Percentiles rank a stretch among this genome's conserved stretches.
Conservation (phyloP, 73 alveolate genomes). For the Uronychia setigera region DNA sequence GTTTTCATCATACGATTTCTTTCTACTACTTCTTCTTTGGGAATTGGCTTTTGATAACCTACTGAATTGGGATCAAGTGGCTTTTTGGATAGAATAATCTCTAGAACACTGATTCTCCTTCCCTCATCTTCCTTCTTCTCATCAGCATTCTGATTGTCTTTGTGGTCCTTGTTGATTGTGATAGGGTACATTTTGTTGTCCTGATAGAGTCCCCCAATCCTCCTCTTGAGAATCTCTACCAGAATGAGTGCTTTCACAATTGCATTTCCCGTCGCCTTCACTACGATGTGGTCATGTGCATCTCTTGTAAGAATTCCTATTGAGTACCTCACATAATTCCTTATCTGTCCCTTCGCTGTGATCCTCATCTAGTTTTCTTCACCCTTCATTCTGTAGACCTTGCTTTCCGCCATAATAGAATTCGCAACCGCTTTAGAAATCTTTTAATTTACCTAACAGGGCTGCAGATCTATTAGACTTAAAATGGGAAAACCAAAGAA, state of each 20-base stretch:
- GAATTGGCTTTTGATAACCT: conserved; percentile 51
- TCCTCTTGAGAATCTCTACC: conserved; percentile 59
- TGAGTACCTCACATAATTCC: conserved; percentile 19
- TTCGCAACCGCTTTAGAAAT: conserved; percentile 4
- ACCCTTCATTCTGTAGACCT: neutral
- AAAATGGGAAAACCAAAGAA: too few relatives aligned
- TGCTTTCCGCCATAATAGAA: neutral
- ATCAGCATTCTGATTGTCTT: conserved; percentile 15
- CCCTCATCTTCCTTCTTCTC: conserved; percentile 31
- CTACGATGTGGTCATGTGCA: neutral
- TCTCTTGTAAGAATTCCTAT: conserved; percentile 12
- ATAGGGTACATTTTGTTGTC: conserved; percentile 33
- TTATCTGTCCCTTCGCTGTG: conserved; percentile 36
- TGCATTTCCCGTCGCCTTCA: conserved; percentile 68
- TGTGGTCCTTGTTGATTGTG: neutral
- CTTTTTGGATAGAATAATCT: conserved; percentile 49
- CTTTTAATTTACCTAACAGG: too few relatives aligned
- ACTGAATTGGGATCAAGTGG: conserved; percentile 22
- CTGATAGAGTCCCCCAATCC: conserved; percentile 60
- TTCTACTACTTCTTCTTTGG: conserved; percentile 27
- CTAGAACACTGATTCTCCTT: conserved; percentile 34
- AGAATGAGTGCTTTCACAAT: conserved; percentile 61
- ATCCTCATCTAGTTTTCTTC: conserved; percentile 33
- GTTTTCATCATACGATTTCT: neutral
- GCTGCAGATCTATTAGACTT: too few relatives aligned